Conservation (phyloP, 176 grass and related monocot species). For the Dactylis glomerata region DNA sequence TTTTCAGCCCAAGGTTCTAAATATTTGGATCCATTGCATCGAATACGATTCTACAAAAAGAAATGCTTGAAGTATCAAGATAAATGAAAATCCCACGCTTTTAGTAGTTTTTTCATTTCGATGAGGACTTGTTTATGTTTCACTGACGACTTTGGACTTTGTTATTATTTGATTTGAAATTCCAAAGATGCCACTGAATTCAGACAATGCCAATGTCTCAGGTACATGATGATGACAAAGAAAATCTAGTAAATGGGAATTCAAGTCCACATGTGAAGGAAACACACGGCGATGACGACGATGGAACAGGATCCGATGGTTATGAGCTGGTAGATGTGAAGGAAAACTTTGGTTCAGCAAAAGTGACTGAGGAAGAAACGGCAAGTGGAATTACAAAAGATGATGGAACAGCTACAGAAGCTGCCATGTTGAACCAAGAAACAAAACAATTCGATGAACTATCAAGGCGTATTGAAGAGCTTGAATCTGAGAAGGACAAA, state of each 20-base stretch:
- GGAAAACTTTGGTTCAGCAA: background rate
- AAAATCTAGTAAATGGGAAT: conserved; percentile 33
- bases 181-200: conserved; percentile 22
- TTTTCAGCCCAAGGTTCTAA: background rate
- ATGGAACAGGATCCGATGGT: conserved; percentile 67
- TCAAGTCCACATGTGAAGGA: conserved; percentile 42
- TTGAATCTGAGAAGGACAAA: conserved; percentile 61
- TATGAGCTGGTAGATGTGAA: conserved; percentile 68
- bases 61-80: background rate
- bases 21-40: conserved; percentile 16
- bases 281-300: conserved; percentile 58
- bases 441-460: conserved; percentile 49
- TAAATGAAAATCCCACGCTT: background rate
- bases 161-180: conserved; percentile 2
- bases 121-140: background rate
- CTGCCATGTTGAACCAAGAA: conserved; percentile 41
- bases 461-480: conserved; percentile 61
- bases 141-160: background rate
- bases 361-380: conserved; percentile 24
- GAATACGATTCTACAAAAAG: background rate
- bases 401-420: conserved; percentile 38
- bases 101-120: background rate
- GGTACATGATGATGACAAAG: conserved; percentile 45
- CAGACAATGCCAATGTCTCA: conserved; percentile 24
- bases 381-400: background rate